These are phyloP conservation scores for Beauveria australis DNA, from an alignment of 2,329 filamentous ascomycete species.

Conservation along the genomic window DNA sequence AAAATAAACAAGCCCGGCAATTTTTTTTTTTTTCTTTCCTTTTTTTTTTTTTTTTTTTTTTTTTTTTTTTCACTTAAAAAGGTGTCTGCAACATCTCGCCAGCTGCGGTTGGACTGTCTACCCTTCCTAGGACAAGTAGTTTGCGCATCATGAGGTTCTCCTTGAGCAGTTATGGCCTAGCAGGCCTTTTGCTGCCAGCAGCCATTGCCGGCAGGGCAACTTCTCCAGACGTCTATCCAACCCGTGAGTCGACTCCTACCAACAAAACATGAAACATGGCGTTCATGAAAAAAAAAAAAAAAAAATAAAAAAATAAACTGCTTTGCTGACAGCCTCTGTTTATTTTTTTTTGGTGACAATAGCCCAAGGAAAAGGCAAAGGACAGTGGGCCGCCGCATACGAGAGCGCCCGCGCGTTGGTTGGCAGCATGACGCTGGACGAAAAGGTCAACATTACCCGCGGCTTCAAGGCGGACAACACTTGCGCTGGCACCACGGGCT, in stretches of 20 bases:
- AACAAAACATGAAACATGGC: not conserved
- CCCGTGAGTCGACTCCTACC: slow-evolving; percentile 14
- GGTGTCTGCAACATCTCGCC: not conserved
- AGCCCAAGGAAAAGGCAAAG: slow-evolving; percentile 26
- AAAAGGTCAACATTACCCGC: slow-evolving; percentile 49
- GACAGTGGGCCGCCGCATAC: slow-evolving; percentile 50
- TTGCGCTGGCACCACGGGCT: slow-evolving; percentile 40
- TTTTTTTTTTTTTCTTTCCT: no score
- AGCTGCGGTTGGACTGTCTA: not conserved
- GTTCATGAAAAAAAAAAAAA: not conserved
- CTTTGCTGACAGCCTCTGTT: no score
- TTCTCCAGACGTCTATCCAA: slow-evolving; percentile 20
- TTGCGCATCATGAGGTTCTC: not conserved
- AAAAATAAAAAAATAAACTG: no score
- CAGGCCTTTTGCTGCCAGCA: slow-evolving; percentile 8
- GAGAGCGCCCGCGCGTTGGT: slow-evolving; percentile 49
- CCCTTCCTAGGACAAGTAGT: not conserved
- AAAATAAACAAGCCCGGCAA: no score
- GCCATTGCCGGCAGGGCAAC: slow-evolving; percentile 5
- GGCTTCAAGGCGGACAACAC: slow-evolving; percentile 44
- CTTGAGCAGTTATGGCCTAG: not conserved
- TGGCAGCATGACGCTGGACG: slow-evolving; percentile 54
- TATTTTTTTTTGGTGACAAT: not conserved
- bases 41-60: not conserved
- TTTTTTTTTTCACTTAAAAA: not conserved